Conservation (phyloP, 495 filamentous ascomycete species). For the Choiromyces venosus region DNA sequence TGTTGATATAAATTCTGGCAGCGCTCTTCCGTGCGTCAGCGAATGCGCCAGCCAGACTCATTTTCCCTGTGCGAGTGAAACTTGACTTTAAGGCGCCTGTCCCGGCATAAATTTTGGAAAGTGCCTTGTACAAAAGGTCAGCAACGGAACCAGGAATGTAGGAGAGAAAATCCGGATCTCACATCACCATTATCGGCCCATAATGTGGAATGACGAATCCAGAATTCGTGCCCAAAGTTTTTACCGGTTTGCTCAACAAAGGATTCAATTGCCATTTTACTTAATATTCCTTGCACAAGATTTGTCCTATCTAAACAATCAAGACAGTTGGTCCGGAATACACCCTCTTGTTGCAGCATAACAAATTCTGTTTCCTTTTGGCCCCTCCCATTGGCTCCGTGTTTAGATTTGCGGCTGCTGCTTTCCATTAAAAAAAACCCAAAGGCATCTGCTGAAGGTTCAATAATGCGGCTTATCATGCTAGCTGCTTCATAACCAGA, state of each 20-base stretch:
- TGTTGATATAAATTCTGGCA: slow-evolving; percentile 90
- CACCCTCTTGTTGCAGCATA: slow-evolving; percentile 81
- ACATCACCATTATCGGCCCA: slow-evolving; percentile 99
- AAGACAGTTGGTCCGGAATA: slow-evolving; percentile 93
- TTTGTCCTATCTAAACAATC: slow-evolving; percentile 97
- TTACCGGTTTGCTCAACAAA: slow-evolving; percentile 68
- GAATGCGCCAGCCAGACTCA: slow-evolving; percentile 89
- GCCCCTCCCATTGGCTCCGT: slow-evolving; percentile 38
- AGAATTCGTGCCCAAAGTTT: slow-evolving; percentile 67
- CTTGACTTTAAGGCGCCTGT: slow-evolving; percentile 93
- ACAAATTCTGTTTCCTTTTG: slow-evolving; percentile 55
- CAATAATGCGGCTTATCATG: slow-evolving; percentile 67
- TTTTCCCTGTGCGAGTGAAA: slow-evolving; percentile 92
- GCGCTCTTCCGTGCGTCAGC: slow-evolving; percentile 93
- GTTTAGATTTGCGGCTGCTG: slow-evolving; percentile 49
- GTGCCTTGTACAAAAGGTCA: slow-evolving; percentile 43
- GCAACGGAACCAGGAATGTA: neutral
- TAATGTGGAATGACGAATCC: slow-evolving; percentile 79
- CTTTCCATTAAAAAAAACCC: slow-evolving; percentile 80
- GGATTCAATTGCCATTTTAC: slow-evolving; percentile 77
- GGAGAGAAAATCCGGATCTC: slow-evolving; percentile 11
- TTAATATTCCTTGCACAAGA: slow-evolving; percentile 90
- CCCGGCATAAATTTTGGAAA: slow-evolving; percentile 93
- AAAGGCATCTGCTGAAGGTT: slow-evolving; percentile 73
- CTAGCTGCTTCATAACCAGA: slow-evolving; percentile 82